Evolutionary conservation across 2,329 filamentous ascomycete species (phyloP).

Genomic region (Microsporum canis): DNA sequence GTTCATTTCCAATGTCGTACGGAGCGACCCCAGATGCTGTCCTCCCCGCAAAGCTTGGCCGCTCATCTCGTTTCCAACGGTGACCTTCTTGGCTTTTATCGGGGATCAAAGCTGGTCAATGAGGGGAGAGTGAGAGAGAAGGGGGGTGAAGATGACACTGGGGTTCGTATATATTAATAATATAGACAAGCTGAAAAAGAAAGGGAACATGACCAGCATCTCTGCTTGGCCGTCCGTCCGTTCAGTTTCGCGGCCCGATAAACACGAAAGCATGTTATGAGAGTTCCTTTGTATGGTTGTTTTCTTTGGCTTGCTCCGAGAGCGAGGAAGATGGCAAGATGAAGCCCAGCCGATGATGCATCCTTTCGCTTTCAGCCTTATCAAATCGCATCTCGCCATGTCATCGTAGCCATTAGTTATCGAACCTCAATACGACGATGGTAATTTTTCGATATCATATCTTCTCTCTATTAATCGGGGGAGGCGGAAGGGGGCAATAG

Average conservation of each 20-base stretch:
- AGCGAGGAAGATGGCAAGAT: neutral
- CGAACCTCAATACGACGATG: neutral
- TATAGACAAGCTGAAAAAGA: neutral
- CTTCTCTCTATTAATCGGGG: neutral
- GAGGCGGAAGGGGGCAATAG: neutral
- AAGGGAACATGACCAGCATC: neutral
- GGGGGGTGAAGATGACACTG: no score
- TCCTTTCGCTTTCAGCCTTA: neutral
- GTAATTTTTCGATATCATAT: neutral
- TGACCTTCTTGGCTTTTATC: neutral
- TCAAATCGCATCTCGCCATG: neutral
- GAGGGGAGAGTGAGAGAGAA: no score
- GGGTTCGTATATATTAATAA: neutral
- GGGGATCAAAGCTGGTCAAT: neutral
- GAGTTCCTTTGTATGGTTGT: neutral
- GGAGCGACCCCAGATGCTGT: neutral
- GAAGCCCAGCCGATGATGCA: neutral
- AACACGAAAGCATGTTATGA: neutral
- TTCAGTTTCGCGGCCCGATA: neutral
- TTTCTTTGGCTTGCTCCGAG: neutral
- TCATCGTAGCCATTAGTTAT: neutral
- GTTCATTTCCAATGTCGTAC: neutral
- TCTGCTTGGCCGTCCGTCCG: neutral
- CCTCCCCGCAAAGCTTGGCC: constrained; percentile 3
- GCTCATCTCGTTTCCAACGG: neutral